phyloP scores from a whole-genome alignment of 2,329 filamentous ascomycete species.

The Botrytis paeoniae region DNA sequence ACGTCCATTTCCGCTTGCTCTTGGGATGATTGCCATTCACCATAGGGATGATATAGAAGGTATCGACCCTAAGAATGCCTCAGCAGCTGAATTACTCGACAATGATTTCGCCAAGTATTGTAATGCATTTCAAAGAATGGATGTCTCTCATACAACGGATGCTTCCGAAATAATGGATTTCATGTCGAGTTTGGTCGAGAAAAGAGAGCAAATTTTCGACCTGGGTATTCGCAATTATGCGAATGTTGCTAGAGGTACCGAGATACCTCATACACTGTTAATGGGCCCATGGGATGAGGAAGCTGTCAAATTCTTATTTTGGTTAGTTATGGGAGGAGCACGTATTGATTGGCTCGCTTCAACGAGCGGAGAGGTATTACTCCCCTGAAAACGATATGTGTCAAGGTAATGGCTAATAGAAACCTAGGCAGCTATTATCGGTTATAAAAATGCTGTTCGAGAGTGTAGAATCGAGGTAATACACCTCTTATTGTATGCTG shows the following conservation, averaged over 20 bases:
- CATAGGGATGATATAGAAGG: neutral
- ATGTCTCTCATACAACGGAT: neutral
- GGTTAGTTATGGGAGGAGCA: constrained; percentile 33
- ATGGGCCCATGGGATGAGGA: constrained; percentile 35
- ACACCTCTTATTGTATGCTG: constrained; percentile 27
- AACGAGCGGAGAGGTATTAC: constrained; percentile 34
- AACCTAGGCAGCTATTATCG: constrained; percentile 28
- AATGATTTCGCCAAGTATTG: constrained; percentile 17
- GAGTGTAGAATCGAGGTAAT: constrained; percentile 27
- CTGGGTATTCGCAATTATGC: neutral
- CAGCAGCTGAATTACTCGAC: neutral
- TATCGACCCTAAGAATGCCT: neutral
- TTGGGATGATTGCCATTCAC: neutral
- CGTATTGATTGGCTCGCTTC: constrained; percentile 31
- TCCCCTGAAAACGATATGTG: neutral
- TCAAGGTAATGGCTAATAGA: neutral
- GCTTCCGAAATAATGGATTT: neutral
- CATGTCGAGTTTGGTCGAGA: neutral
- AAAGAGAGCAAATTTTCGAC: constrained; percentile 8
- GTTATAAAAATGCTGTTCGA: constrained; percentile 30
- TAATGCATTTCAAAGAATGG: neutral
- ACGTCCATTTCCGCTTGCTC: neutral
- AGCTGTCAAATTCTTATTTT: constrained; percentile 32
- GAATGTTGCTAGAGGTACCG: constrained; percentile 24
- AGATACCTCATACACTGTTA: constrained; percentile 36